Percentiles rank a stretch among this genome's conserved stretches.
Conservation (phyloP, 257 asterid species). For the Nicotiana noctiflora region DNA sequence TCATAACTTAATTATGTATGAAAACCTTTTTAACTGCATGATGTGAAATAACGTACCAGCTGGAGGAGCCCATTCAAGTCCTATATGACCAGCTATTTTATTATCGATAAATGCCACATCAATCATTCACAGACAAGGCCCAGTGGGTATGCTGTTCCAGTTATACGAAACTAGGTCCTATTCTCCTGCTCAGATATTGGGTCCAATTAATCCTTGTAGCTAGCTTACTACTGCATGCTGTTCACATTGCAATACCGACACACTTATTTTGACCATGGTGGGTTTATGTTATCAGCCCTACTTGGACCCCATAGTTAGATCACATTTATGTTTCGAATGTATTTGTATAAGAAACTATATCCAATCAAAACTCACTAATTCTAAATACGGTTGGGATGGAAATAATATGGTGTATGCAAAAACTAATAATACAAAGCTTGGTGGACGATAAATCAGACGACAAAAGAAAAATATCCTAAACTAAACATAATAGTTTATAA, state of each 20-base stretch:
- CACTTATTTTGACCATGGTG: neutral
- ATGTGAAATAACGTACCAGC: neutral
- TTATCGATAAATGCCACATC: neutral
- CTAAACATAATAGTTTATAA: too few species aligned
- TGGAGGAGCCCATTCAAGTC: neutral
- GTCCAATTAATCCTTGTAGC: neutral
- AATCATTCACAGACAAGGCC: neutral
- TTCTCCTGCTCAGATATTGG: neutral
- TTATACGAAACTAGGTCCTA: neutral
- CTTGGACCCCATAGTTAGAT: neutral
- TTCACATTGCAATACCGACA: neutral
- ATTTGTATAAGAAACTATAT: neutral
- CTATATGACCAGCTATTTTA: neutral
- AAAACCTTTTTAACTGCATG: neutral
- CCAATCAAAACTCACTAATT: neutral
- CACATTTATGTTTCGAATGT: neutral
- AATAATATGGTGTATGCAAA: too few species aligned
- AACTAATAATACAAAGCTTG: too few species aligned
- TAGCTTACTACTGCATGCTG: neutral
- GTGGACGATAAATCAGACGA: too few species aligned
- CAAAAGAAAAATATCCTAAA: too few species aligned
- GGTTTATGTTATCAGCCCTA: neutral
- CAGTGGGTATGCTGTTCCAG: neutral
- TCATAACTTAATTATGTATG: neutral
- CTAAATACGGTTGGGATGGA: too few species aligned